Conservation (phyloP, 2,329 filamentous ascomycete genomes). For the Monilinia vaccinii-corymbosi region DNA sequence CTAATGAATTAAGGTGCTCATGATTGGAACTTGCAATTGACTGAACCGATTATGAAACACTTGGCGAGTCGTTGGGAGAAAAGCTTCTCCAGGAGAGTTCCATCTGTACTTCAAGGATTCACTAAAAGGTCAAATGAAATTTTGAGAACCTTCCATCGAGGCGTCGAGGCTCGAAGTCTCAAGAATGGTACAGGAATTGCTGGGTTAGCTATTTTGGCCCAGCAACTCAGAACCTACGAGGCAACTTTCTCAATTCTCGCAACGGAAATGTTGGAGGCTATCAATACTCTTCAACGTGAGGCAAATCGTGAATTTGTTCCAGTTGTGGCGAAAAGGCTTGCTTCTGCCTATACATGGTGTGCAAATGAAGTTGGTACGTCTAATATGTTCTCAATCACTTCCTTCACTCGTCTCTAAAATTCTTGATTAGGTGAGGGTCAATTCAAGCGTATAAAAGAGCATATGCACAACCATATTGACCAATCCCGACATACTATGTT, state of each 20-base stretch:
- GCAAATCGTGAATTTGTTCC: slow-evolving; percentile 46
- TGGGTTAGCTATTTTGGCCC: slow-evolving; percentile 32
- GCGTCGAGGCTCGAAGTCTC: slow-evolving; percentile 33
- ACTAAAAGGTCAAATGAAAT: slow-evolving; percentile 27
- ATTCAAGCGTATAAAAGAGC: slow-evolving; percentile 40
- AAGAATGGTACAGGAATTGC: slow-evolving; percentile 33
- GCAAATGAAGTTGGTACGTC: slow-evolving; percentile 33
- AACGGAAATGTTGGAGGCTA: slow-evolving; percentile 26
- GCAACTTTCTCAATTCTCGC: slow-evolving; percentile 33
- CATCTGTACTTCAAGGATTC: slow-evolving; percentile 33
- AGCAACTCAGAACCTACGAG: slow-evolving; percentile 35
- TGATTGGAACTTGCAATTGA: slow-evolving; percentile 3
- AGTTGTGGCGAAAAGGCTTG: slow-evolving; percentile 38
- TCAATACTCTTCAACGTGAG: slow-evolving; percentile 40
- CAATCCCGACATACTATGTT: slow-evolving; percentile 40
- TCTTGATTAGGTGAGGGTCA: background rate
- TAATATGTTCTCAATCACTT: background rate
- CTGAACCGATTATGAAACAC: slow-evolving; percentile 19
- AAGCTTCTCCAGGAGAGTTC: slow-evolving; percentile 35
- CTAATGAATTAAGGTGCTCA: background rate
- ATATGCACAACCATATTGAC: slow-evolving; percentile 39
- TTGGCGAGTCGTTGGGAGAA: slow-evolving; percentile 22
- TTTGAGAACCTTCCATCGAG: slow-evolving; percentile 34
- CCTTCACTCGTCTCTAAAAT: background rate
- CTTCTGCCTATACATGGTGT: slow-evolving; percentile 37